Evolutionary conservation across 1,284 basidiomycete species (phyloP).

Genomic region (Heterobasidion irregulare): DNA sequence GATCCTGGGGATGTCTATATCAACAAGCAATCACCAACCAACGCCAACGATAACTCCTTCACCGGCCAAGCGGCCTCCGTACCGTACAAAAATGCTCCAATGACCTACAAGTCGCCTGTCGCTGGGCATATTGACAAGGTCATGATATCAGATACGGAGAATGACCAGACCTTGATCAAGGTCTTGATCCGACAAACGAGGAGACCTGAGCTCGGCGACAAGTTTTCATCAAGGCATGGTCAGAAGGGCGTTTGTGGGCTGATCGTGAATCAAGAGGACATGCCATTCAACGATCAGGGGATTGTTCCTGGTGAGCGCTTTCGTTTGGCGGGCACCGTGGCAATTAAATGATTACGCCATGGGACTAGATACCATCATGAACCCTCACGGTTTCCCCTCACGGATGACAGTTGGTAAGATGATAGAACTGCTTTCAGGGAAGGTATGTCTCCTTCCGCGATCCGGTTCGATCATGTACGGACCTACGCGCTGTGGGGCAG

Average conservation of each 20-base stretch:
- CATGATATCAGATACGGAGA: constrained; percentile 92
- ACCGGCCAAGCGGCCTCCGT: constrained; percentile 72
- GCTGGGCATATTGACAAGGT: constrained; percentile 97
- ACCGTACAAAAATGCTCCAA: constrained; percentile 84
- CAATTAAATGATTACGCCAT: not conserved
- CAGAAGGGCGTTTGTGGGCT: constrained; percentile 99
- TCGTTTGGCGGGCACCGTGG: not conserved
- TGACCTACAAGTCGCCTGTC: constrained; percentile 89
- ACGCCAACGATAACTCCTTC: constrained; percentile 81
- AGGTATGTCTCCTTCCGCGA: constrained; percentile 38
- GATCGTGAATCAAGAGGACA: constrained; percentile 97
- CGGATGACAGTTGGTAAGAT: constrained; percentile 99
- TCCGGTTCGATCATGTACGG: not conserved
- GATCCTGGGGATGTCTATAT: constrained; percentile 93
- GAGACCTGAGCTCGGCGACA: constrained; percentile 95
- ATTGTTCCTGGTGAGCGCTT: constrained; percentile 72
- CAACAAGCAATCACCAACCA: constrained; percentile 93
- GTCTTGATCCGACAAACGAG: constrained; percentile 97
- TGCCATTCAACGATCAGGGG: constrained; percentile 99
- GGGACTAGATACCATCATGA: constrained; percentile 94
- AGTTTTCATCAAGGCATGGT: constrained; percentile 96
- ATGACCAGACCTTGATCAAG: constrained; percentile 97
- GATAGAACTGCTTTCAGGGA: constrained; percentile 97
- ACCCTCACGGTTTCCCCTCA: constrained; percentile 98
- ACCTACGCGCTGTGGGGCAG: constrained; percentile 24